Evolutionary conservation across 2,329 filamentous ascomycete species (phyloP), one percentile per base, ranked within the genome.

Genomic region (Nannizziopsis barbatae): DNA sequence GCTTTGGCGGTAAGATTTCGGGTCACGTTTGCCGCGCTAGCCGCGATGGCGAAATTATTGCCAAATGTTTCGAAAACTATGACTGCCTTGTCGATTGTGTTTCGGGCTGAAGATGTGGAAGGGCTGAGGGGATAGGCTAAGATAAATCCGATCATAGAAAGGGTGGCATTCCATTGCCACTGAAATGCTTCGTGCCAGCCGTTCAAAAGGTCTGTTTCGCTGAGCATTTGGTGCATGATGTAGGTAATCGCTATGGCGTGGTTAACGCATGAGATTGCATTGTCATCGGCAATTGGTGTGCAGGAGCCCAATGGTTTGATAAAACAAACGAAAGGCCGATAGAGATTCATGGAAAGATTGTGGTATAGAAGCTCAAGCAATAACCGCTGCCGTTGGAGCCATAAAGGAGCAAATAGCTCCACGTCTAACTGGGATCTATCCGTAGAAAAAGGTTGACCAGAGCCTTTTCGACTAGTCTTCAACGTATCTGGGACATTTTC

Each of bases 81-180:
- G 8, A 70, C 58, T 5, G 64, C 59, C 1, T 53, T 58, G 32
- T 64, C 57, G n/a, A 71, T 56, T 10, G 61, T 59, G 12, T 57
- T 57, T 14, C 66, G 57, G 9, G 64, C 67, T 2, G 53, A 42
- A 1, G 56, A 53, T 0, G 60, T 62, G 0, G 55, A 55, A 4
- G 59, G 51, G 9, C 61, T 52, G 1, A 58, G 38, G 1, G 70
- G 68, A 43, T 67, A 62, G 0, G 65, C 64, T 0, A 72, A 51
- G 2, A 68, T 53, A 51, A 67, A 73, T 5, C 68, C 70, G 7
- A 71, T 49, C 1, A 71, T 57, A 2, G 65, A 62, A 14, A 72
- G 52, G 1, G 65, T 57, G 0, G 68, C 65, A 49, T 70, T 66
- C 66, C 68, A 71, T 52, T 71, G 68, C 60, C 65, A 71, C 18